These are phyloP conservation scores for Podospora comata DNA, from an alignment of 495 filamentous ascomycete species.

Conservation along the genomic window DNA sequence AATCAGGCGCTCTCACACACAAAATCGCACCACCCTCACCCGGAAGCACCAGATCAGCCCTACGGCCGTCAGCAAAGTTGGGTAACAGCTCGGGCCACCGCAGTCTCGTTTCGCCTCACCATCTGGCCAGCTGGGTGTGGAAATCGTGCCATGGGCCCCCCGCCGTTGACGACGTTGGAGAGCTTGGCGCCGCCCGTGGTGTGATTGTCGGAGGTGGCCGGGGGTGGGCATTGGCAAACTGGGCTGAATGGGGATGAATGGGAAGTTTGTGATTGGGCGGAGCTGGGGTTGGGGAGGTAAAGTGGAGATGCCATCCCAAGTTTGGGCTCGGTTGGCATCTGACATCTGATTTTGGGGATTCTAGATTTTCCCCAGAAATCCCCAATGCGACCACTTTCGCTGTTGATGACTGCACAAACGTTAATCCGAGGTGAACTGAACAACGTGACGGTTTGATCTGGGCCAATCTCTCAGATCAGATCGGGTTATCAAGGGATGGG, in stretches of 20 bases:
- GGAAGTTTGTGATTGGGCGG: neutral
- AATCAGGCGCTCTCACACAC: neutral
- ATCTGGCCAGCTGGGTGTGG: slow-evolving; percentile 6
- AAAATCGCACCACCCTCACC: neutral
- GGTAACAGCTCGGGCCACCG: neutral
- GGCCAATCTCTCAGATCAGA: neutral
- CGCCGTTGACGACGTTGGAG: neutral
- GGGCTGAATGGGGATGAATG: neutral
- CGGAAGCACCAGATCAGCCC: slow-evolving; percentile 1
- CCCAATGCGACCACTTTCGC: neutral
- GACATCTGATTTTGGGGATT: neutral
- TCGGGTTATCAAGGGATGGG: neutral
- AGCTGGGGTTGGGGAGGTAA: neutral
- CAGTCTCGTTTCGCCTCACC: neutral
- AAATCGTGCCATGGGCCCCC: neutral
- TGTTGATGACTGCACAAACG: neutral
- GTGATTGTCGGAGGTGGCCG: slow-evolving; percentile 2
- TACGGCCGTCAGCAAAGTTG: neutral
- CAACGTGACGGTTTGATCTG: neutral
- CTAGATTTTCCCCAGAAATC: neutral
- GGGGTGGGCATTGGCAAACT: neutral
- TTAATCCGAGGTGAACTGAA: neutral
- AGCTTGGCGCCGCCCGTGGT: neutral
- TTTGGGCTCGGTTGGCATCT: neutral
- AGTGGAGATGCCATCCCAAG: neutral